phyloP scores from a whole-genome alignment of 441 rosid genomes.

The Omphalea diandra region DNA sequence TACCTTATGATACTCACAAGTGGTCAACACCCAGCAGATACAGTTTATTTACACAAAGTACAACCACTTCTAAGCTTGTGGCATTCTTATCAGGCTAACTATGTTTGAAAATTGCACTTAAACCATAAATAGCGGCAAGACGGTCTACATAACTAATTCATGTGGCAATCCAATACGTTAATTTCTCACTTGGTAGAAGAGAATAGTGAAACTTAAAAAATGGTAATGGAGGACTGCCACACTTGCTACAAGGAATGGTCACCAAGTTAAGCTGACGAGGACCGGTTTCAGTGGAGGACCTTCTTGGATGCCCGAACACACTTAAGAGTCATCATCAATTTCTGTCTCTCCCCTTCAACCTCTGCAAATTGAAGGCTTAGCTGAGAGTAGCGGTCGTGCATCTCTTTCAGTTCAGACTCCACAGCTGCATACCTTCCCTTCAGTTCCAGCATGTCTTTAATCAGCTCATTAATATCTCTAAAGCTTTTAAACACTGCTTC shows the following conservation, averaged over 20 bases:
- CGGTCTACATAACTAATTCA: constrained; percentile 16
- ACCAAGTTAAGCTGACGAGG: constrained; percentile 52
- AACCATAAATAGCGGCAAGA: constrained; percentile 1
- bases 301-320: constrained; percentile 76
- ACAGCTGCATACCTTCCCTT: constrained; percentile 66
- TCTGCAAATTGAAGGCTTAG: constrained; percentile 92
- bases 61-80: constrained; percentile 32
- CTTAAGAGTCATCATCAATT: constrained; percentile 89
- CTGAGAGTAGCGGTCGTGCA: constrained; percentile 84
- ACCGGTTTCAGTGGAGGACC: constrained; percentile 38
- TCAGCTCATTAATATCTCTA: constrained; percentile 90
- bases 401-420: constrained; percentile 72
- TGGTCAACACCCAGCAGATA: constrained; percentile 22
- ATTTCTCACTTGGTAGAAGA: neutral
- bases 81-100: constrained; percentile 15
- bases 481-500: constrained; percentile 93
- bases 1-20: constrained; percentile 30
- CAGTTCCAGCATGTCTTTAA: constrained; percentile 80
- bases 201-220: constrained; percentile 5
- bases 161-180: constrained; percentile 7
- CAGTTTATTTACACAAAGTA: constrained; percentile 50
- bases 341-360: constrained; percentile 97
- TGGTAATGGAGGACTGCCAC: constrained; percentile 1
- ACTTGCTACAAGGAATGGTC: constrained; percentile 38
- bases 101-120: constrained; percentile 13